Base-by-base conservation (phyloP, 2,329 filamentous ascomycete genomes). In the Claviceps spartinae region DNA sequence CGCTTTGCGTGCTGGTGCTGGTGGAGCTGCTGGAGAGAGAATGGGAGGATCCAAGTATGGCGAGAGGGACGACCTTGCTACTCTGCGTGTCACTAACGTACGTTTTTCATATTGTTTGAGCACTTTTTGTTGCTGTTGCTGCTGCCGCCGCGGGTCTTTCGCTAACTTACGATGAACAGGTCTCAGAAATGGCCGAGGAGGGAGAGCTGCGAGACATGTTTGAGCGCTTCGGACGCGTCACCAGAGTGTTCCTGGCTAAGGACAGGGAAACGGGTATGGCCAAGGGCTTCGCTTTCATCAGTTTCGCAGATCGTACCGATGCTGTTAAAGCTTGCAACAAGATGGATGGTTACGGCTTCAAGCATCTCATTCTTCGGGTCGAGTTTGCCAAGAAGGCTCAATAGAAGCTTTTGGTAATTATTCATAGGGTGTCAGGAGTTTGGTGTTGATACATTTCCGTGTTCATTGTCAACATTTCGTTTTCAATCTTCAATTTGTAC, bases 201-300 rank as follows among this genome's bases (percentile, higher is more conserved):
- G 76, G 81, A 67, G 93, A 98, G 71, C 78, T 98, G 60, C 87
- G 93, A 67, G 89, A 95, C 69, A 90, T 98, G 82, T 98, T 98
- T 76, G 90, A 95, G 75, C 83, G 93, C 61, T 96, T 93, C 69
- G 93, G 93, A 65, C 87, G 90, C 61, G 93, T 98, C 66, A 97
- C 91, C 53, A 83, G 93, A 69, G 93, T 98, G 49, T 98, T 98
- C 78, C 72, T 98, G 64, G 93, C 93, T 63, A 97, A 96, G 79
- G 93, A 98, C 74, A 79, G 93, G 67, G 93, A 98, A 63, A 98
- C 93, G 42, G 88, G 89, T 55, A 76, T 91, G 68, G 93, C 93
- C 62, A 98, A 98, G 82, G 93, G 93, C 57, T 98, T 98, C 69
- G 94, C 94, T 26, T 98, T 98, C 70, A 95, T 98, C 77, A 95